These are phyloP conservation scores for Curvularia spicifera DNA, from an alignment of 2,329 filamentous ascomycete genomes.

Conservation along the genomic window DNA sequence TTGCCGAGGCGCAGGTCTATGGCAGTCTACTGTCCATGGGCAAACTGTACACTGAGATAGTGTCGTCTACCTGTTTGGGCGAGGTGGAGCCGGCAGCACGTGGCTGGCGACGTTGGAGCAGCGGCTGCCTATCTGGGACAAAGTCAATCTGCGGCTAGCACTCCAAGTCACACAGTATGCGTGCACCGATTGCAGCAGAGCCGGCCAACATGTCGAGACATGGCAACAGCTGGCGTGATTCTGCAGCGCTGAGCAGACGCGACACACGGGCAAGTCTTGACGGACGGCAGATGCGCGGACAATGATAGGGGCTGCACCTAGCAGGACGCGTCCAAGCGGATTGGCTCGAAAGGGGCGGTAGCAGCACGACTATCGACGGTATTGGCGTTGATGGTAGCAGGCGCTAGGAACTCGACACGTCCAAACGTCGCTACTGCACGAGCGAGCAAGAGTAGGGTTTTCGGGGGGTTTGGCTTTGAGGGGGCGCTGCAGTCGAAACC, in stretches of 20 bases:
- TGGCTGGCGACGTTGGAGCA: conserved; percentile 7
- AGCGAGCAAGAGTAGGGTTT: neutral
- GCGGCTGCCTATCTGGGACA: conserved; percentile 7
- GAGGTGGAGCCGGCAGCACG: conserved; percentile 1
- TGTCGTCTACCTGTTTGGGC: neutral
- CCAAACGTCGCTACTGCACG: neutral
- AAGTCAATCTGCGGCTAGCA: conserved; percentile 8
- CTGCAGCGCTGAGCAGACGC: neutral
- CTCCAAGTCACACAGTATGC: conserved; percentile 6
- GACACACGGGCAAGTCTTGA: neutral
- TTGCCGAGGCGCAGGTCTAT: neutral
- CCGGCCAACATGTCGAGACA: neutral
- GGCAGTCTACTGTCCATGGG: no score
- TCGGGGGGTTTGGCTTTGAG: neutral
- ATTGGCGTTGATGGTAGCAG: conserved; percentile 10
- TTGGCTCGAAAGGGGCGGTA: conserved; percentile 9
- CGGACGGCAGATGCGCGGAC: neutral
- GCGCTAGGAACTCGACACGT: conserved; percentile 11
- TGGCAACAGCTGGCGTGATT: neutral
- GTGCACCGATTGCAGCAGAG: neutral
- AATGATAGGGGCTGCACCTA: neutral
- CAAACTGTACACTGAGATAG: neutral
- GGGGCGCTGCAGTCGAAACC: no score
- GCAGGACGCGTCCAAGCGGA: neutral
- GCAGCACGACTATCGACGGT: conserved; percentile 6